Evolutionary conservation across 2,329 filamentous ascomycete species (phyloP), one percentile per base, ranked within the genome.

Genomic region (Pyrenochaeta sp.): DNA sequence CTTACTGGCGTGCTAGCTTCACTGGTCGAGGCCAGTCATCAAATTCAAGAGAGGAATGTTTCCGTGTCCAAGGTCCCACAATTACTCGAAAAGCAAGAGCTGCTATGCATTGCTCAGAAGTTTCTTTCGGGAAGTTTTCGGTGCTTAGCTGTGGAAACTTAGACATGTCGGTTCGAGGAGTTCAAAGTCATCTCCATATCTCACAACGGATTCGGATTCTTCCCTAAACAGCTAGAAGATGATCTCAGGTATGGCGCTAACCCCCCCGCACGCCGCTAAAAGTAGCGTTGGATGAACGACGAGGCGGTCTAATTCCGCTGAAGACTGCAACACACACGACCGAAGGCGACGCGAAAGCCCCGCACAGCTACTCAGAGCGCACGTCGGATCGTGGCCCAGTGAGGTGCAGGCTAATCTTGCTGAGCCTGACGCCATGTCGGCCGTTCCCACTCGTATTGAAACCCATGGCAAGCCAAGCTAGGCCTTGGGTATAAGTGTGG

Each of bases 241-340:
- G 44, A 45, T 28, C 28, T 45, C 36, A 46, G 29, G 15, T 38
- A 42, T 34, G 34, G 34, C 42, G 50, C 44, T 30, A 22, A 37
- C 5, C 36, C 53, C 36, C 44, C 52, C 55, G 53, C 53, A 56
- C 41, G 24, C 20, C 54, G 41, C 48, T 53, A 51, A 27, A 21
- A 29, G 15, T 36, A 35, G 31, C 34, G 19, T 22, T 27, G 7
- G 14, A 29, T 27, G n/a, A 19, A 24, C 24, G 29, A 44, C 26
- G 35, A 15, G 13, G 53, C 53, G 53, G 53, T 22, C 15, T 21
- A 29, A 41, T 60, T 60, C 56, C 56, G 56, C 51, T 26, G 11
- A 17, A 19, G 11, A 11, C 19, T 17, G 34, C 29, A 26, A 38
- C 13, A 36, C 43, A 23, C 44, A 39, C 9, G 17, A 34, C 18